Evolutionary conservation across 768 basidiomycete genomes (phyloP).

Genomic region (Lactifluus subvellereus): DNA sequence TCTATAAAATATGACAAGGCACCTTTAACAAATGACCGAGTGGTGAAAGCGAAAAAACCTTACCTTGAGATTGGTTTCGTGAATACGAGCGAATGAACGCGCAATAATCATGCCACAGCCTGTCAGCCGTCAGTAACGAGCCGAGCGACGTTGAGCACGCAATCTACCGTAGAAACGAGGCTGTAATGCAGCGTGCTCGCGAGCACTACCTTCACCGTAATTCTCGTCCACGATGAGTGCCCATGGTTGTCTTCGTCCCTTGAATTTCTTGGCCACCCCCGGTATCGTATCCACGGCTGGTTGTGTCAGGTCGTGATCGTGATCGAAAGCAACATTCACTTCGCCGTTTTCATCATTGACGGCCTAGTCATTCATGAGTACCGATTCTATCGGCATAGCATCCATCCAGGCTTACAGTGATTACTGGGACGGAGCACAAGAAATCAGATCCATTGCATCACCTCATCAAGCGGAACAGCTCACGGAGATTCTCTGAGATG

Average conservation of each 20-base stretch:
- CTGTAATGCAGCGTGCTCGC: slow-evolving; percentile 96
- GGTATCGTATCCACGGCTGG: slow-evolving; percentile 76
- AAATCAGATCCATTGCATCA: neutral
- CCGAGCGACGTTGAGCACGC: neutral
- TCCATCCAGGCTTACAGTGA: slow-evolving; percentile 50
- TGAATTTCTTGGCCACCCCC: slow-evolving; percentile 83
- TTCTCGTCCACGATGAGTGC: slow-evolving; percentile 93
- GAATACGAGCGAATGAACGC: slow-evolving; percentile 94
- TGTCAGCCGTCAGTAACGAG: slow-evolving; percentile 27
- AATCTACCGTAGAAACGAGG: slow-evolving; percentile 82
- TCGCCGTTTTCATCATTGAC: slow-evolving; percentile 93
- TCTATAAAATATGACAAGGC: slow-evolving; percentile 42
- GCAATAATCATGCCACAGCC: slow-evolving; percentile 87
- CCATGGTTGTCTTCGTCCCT: slow-evolving; percentile 81
- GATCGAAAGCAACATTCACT: slow-evolving; percentile 87
- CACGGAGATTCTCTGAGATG: slow-evolving; percentile 91
- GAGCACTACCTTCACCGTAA: slow-evolving; percentile 95
- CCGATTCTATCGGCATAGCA: slow-evolving; percentile 2
- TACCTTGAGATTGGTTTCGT: slow-evolving; percentile 95
- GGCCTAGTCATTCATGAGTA: slow-evolving; percentile 44
- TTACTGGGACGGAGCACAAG: slow-evolving; percentile 45
- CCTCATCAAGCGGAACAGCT: slow-evolving; percentile 30
- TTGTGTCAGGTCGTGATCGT: slow-evolving; percentile 42
- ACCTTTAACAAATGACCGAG: neutral
- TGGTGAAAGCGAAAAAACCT: slow-evolving; percentile 14